These are phyloP conservation scores for Microbotryum scabiosae DNA, from an alignment of 1,284 basidiomycete species.

Conservation along the genomic window DNA sequence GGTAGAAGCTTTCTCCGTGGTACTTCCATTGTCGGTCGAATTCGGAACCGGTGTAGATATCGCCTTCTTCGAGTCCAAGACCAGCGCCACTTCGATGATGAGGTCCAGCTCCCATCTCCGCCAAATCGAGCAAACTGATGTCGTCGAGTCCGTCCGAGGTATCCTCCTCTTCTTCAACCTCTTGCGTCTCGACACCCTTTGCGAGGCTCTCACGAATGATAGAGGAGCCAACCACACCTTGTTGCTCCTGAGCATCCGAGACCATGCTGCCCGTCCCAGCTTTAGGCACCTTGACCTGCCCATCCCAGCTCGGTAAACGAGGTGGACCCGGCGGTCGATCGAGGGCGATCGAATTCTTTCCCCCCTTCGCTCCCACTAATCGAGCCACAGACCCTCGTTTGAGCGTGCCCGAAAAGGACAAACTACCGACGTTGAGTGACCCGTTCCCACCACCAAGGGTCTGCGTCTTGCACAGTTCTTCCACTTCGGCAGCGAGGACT, in stretches of 20 bases:
- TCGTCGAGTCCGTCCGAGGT: background rate
- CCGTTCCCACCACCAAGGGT: slow-evolving; percentile 36
- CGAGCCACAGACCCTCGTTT: slow-evolving; percentile 16
- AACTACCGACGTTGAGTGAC: slow-evolving; percentile 60
- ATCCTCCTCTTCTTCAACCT: background rate
- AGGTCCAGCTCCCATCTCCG: background rate
- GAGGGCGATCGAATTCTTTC: slow-evolving; percentile 20
- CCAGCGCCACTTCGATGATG: background rate
- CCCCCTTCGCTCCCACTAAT: slow-evolving; percentile 46
- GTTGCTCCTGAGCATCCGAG: background rate
- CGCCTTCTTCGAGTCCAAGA: background rate
- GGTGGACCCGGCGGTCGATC: slow-evolving; percentile 51
- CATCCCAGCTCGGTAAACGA: slow-evolving; percentile 71
- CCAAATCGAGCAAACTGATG: background rate
- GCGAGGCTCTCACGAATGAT: background rate
- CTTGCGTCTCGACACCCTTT: slow-evolving; percentile 4
- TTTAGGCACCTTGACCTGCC: slow-evolving; percentile 40
- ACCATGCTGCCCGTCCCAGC: slow-evolving; percentile 21
- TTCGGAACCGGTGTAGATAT: background rate
- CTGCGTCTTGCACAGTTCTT: slow-evolving; percentile 14
- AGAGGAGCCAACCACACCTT: background rate
- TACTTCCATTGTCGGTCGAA: slow-evolving; percentile 1
- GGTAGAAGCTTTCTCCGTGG: no score
- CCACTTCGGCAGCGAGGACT: slow-evolving; percentile 46
- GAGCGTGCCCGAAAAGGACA: slow-evolving; percentile 58